Percentiles rank a stretch among this genome's conserved stretches.
phyloP scores from a whole-genome alignment of 306 rosid genomes.

The Argentina anserina region DNA sequence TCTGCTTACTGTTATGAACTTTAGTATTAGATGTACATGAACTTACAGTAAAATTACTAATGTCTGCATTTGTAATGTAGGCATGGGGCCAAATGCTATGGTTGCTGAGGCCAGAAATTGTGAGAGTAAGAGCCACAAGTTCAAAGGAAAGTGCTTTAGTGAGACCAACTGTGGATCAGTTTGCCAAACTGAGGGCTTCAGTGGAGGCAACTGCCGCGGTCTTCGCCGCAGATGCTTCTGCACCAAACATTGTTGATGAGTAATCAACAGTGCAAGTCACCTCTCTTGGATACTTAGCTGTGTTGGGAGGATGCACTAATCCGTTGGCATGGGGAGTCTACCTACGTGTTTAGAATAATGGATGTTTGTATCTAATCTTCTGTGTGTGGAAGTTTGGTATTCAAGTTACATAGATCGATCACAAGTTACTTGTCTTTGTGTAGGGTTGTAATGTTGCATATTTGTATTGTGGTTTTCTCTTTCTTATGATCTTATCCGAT shows the following conservation, averaged over 20 bases:
- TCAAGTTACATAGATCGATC: background rate
- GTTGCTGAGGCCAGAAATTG: constrained; percentile 56
- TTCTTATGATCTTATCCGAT: no score
- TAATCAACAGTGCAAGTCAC: background rate
- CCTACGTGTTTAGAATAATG: background rate
- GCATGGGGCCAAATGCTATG: constrained; percentile 40
- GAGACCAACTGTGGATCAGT: constrained; percentile 40
- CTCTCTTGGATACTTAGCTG: background rate
- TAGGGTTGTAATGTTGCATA: background rate
- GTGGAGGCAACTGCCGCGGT: constrained; percentile 54
- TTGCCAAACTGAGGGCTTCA: constrained; percentile 47
- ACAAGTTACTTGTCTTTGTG: no score
- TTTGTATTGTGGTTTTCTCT: background rate
- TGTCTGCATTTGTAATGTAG: background rate
- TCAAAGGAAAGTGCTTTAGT: constrained; percentile 46
- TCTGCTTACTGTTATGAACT: background rate
- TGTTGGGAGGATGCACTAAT: background rate
- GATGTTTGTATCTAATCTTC: background rate
- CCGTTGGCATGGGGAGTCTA: background rate
- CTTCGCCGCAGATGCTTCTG: constrained; percentile 61
- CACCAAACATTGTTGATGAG: background rate
- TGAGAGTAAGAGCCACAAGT: constrained; percentile 42
- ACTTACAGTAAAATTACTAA: background rate
- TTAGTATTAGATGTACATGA: background rate
- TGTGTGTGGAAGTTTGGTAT: background rate